phyloP scores from a whole-genome alignment of 192 early-diverging fungal species.

The Gonapodya prolifera region DNA sequence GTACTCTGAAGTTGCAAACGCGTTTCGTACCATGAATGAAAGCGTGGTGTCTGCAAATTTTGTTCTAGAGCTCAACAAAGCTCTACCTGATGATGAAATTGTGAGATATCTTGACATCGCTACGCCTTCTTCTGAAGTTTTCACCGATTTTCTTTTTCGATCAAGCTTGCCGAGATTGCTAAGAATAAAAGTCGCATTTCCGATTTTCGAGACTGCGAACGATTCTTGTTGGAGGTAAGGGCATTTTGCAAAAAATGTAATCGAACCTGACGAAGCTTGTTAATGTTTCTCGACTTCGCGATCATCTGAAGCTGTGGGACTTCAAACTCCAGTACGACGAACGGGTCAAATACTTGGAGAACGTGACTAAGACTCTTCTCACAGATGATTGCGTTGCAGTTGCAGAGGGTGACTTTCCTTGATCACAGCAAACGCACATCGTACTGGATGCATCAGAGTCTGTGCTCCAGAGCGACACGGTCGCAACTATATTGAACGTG shows the following conservation, averaged over 20 bases:
- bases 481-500: slow-evolving; percentile 58
- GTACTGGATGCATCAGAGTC: slow-evolving; percentile 37
- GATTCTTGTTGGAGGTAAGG: neutral
- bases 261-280: too few species aligned
- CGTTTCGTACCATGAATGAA: neutral
- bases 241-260: neutral
- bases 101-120: too few species aligned
- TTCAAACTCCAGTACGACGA: neutral
- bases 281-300: neutral
- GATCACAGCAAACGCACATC: slow-evolving; percentile 13
- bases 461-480: slow-evolving; percentile 51
- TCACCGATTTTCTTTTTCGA: too few species aligned
- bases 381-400: neutral
- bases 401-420: neutral
- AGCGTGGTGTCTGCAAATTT: neutral
- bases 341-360: neutral
- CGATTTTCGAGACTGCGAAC: neutral
- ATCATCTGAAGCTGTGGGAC: neutral
- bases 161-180: too few species aligned
- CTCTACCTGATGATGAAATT: neutral
- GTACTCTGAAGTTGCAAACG: neutral
- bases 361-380: neutral
- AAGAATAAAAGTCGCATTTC: neutral
- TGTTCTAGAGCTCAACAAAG: neutral
- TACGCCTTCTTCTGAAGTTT: too few species aligned